Conservation (phyloP, 176 grass and related monocot species). For the Carex scoparia region DNA sequence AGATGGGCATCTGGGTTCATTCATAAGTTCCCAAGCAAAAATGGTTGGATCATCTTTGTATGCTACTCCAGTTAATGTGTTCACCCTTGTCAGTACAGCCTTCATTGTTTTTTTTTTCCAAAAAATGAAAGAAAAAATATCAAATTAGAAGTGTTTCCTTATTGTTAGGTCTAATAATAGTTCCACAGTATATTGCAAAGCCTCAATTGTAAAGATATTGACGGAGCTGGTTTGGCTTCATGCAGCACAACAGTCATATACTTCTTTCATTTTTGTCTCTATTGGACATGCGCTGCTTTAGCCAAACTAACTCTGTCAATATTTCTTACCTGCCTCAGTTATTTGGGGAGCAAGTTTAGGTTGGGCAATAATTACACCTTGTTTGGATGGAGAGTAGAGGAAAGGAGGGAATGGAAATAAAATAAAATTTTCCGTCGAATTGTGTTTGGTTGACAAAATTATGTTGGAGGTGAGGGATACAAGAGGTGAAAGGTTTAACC, state of each 20-base stretch:
- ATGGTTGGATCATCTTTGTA: conserved; percentile 92
- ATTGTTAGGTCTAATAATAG: neutral
- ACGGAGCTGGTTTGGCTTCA: no score
- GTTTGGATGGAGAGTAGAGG: no score
- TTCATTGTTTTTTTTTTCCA: conserved; percentile 14
- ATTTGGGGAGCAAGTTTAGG: neutral
- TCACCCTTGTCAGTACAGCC: conserved; percentile 71
- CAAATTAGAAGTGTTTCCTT: neutral
- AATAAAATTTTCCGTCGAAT: no score
- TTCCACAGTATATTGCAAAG: neutral
- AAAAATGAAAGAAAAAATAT: neutral
- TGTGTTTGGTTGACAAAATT: no score
- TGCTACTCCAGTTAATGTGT: conserved; percentile 70
- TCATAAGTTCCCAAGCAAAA: conserved; percentile 98
- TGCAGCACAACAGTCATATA: no score
- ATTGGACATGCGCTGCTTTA: no score
- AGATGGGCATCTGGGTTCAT: conserved; percentile 92
- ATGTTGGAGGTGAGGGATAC: no score
- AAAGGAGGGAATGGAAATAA: no score
- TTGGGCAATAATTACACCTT: neutral
- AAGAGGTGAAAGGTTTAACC: no score
- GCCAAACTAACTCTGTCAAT: no score
- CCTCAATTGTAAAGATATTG: neutral
- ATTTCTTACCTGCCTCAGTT: neutral
- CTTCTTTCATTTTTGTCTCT: no score